Percentiles rank a stretch among this genome's conserved stretches.
phyloP scores from a whole-genome alignment of 2,329 filamentous ascomycete species.

The Ascochyta clinopodiicola region DNA sequence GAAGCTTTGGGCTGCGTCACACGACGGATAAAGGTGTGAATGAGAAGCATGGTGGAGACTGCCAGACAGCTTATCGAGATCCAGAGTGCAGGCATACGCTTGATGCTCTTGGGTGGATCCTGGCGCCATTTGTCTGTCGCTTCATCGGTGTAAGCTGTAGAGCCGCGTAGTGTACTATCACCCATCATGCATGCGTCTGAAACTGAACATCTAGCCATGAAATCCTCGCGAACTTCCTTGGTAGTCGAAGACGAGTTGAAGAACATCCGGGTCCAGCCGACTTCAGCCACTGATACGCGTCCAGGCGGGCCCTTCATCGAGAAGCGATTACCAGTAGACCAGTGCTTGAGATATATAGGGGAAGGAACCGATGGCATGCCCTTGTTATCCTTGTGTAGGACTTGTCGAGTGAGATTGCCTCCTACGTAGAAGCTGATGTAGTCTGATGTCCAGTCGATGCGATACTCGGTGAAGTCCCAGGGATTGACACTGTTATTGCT shows the following conservation, averaged over 20 bases:
- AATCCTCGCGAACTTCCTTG: conserved; percentile 32
- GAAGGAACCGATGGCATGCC: conserved; percentile 51
- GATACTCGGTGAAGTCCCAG: conserved; percentile 55
- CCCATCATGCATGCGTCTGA: conserved; percentile 46
- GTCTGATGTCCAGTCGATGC: conserved; percentile 57
- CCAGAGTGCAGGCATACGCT: conserved; percentile 42
- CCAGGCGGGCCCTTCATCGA: conserved; percentile 55
- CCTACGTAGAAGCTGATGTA: conserved; percentile 54
- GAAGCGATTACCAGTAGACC: conserved; percentile 55
- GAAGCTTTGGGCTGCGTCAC: conserved; percentile 20
- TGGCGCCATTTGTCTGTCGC: conserved; percentile 43
- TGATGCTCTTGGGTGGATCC: conserved; percentile 25
- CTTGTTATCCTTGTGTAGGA: conserved; percentile 41
- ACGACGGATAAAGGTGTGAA: conserved; percentile 40
- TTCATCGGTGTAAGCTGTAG: conserved; percentile 31
- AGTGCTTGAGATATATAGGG: conserved; percentile 56
- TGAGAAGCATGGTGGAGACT: conserved; percentile 36
- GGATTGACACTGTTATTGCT: conserved; percentile 44
- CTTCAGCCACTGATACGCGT: conserved; percentile 49
- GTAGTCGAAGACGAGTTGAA: conserved; percentile 57
- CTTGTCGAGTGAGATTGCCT: conserved; percentile 44
- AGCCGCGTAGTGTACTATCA: conserved; percentile 44
- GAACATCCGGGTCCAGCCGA: conserved; percentile 57
- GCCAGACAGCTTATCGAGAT: conserved; percentile 40
- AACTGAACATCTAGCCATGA: conserved; percentile 38